These are phyloP conservation scores for Trichophyton verrucosum DNA, from an alignment of 2,329 filamentous ascomycete genomes.

Conservation along the genomic window DNA sequence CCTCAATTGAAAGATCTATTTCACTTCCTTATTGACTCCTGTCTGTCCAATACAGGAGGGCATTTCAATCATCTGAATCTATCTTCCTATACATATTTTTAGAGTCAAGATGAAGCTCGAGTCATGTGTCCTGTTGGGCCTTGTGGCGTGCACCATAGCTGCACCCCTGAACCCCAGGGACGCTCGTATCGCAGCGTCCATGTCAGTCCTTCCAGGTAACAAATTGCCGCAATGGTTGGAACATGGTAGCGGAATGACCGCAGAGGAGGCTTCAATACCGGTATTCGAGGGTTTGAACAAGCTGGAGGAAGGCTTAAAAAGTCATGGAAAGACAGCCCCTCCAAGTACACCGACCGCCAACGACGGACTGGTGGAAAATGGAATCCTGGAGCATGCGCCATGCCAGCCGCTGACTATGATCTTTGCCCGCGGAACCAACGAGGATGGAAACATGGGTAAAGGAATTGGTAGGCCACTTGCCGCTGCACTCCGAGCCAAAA, in stretches of 20 bases:
- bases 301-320: not conserved
- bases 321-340: not conserved
- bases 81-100: too few species aligned
- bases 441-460: conserved; percentile 33
- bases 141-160: not conserved
- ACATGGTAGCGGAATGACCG: not conserved
- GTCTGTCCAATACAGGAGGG: not conserved
- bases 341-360: not conserved
- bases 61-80: too few species aligned
- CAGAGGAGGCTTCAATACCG: not conserved
- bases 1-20: not conserved
- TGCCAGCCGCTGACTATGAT: conserved; percentile 34
- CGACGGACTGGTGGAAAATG: conserved; percentile 24
- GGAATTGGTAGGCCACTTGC: conserved; percentile 30
- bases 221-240: not conserved
- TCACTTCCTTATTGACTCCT: not conserved
- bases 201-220: not conserved
- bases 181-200: not conserved
- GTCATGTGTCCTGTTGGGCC: not conserved
- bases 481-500: conserved; percentile 16
- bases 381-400: conserved; percentile 26
- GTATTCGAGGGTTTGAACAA: not conserved
- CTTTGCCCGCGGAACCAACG: conserved; percentile 33
- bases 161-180: not conserved
- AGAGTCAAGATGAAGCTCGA: not conserved